phyloP scores from a whole-genome alignment of 2,329 filamentous ascomycete species.

The Xylariaceae sp. region DNA sequence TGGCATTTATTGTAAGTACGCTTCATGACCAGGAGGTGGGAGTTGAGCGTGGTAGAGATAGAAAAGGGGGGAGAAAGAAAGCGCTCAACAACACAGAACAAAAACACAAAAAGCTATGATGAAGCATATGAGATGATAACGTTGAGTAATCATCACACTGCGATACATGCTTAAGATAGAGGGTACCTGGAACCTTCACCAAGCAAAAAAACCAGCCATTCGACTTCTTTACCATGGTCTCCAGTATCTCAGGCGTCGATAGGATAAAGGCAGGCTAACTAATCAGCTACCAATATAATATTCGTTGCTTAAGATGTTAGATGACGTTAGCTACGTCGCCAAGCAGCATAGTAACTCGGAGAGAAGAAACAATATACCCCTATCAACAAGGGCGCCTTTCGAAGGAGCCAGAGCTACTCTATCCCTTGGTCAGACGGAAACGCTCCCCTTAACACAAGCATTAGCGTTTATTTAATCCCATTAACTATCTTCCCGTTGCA shows the following conservation, averaged over 20 bases:
- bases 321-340: conserved; percentile 37
- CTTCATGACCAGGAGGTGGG: background rate
- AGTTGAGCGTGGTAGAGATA: no score
- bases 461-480: conserved; percentile 26
- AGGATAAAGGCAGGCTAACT: conserved; percentile 46
- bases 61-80: no score
- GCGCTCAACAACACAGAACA: no score
- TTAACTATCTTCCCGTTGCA: conserved; percentile 32
- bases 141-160: conserved; percentile 33
- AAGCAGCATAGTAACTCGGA: conserved; percentile 18
- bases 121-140: conserved; percentile 37
- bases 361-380: conserved; percentile 9
- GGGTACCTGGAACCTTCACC: conserved; percentile 45
- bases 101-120: no score
- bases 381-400: conserved; percentile 27
- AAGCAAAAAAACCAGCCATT: conserved; percentile 25
- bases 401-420: conserved; percentile 23
- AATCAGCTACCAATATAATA: conserved; percentile 46
- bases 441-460: conserved; percentile 2
- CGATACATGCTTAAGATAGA: conserved; percentile 39
- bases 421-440: conserved; percentile 21
- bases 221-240: conserved; percentile 44
- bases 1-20: conserved; percentile 31
- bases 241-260: conserved; percentile 39
- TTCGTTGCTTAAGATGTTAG: conserved; percentile 45